A percentile compares a stretch with the other conserved stretches of the same genome.
phyloP scores from a whole-genome alignment of 176 grass and related monocot species.

The Thinopyrum elongatum region DNA sequence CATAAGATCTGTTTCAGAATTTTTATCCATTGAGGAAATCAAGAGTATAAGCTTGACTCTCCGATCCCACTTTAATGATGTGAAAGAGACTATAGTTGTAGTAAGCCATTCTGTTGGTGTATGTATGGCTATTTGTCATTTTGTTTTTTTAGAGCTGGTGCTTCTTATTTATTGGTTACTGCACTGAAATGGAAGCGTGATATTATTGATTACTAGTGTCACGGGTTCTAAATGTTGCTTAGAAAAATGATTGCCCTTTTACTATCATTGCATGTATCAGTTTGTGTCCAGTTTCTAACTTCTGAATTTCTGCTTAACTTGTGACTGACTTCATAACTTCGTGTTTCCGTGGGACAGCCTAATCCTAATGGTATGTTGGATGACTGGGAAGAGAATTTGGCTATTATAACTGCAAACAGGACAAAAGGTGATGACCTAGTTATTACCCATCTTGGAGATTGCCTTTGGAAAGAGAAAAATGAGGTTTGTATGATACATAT shows the following conservation, averaged over 20 bases:
- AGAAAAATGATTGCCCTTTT: not conserved
- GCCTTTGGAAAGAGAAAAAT: conserved; percentile 96
- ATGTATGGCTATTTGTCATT: not conserved
- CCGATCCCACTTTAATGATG: not conserved
- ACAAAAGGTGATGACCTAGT: conserved; percentile 93
- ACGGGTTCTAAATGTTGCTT: conserved; percentile 16
- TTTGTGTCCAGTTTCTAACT: not conserved
- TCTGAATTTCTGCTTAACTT: conserved; percentile 11
- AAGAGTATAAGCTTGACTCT: not conserved
- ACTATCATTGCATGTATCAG: not conserved
- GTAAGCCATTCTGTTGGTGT: not conserved
- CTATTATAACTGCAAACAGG: conserved; percentile 94
- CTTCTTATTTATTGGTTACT: not conserved
- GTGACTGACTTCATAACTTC: not conserved
- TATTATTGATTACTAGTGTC: conserved; percentile 32
- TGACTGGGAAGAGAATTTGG: conserved; percentile 99
- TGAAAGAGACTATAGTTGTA: not conserved
- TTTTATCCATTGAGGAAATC: not conserved
- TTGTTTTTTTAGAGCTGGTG: not conserved
- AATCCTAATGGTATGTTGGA: conserved; percentile 77
- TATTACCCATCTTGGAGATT: conserved; percentile 95
- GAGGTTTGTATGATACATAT: conserved; percentile 60
- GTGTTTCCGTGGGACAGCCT: conserved; percentile 35
- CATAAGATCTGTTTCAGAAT: not conserved
- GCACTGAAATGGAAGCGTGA: not conserved